Conservation (phyloP, 2,329 filamentous ascomycete species). For the Bimuria novae-zelandiae region DNA sequence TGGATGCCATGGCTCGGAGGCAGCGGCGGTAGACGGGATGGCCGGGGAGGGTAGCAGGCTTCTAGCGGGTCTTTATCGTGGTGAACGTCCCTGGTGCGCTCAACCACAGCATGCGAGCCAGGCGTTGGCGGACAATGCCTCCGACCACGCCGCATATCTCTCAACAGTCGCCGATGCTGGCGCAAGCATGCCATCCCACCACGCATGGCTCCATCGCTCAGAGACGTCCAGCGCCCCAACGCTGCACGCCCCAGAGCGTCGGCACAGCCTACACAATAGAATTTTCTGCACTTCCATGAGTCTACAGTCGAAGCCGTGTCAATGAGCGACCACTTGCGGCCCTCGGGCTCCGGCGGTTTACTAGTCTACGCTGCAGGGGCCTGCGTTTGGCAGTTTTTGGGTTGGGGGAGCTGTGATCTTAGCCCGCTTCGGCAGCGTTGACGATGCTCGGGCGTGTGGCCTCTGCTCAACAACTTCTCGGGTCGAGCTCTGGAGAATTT, state of each 20-base stretch:
- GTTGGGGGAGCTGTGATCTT: conserved; percentile 16
- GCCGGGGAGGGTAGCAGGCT: background rate
- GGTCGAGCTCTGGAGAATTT: conserved; percentile 37
- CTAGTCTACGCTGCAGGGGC: conserved; percentile 21
- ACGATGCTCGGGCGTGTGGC: conserved; percentile 31
- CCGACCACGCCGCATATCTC: background rate
- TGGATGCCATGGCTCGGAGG: background rate
- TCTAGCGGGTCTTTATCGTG: conserved; percentile 4
- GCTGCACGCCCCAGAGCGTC: background rate
- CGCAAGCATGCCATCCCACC: background rate
- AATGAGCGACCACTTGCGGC: background rate
- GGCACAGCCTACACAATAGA: too few relatives aligned
- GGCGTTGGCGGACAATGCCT: background rate
- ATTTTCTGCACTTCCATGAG: too few relatives aligned
- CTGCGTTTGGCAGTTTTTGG: conserved; percentile 21
- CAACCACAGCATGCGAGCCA: background rate
- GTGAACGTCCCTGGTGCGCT: background rate
- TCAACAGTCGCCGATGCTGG: background rate
- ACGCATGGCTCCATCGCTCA: too few relatives aligned
- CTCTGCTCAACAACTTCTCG: conserved; percentile 43
- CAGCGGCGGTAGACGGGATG: background rate
- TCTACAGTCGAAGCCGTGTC: background rate
- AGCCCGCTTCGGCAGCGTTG: conserved; percentile 35
- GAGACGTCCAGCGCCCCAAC: background rate
- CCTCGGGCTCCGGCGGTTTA: conserved; percentile 17